These are phyloP conservation scores for Puccinia polysora DNA, from an alignment of 1,284 basidiomycete species.

Conservation along the genomic window DNA sequence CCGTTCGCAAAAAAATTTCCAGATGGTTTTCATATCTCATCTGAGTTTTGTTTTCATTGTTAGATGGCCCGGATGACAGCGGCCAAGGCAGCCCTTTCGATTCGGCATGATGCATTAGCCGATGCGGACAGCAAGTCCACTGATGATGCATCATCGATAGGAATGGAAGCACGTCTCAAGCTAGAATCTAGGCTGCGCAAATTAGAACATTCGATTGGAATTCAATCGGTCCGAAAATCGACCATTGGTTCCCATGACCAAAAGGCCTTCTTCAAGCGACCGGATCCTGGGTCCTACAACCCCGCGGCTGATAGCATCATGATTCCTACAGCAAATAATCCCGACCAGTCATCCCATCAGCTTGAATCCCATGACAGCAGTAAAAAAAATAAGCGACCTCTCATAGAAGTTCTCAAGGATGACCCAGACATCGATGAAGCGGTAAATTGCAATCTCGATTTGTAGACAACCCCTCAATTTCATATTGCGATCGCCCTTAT, in stretches of 20 bases:
- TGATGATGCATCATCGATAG: constrained; percentile 67
- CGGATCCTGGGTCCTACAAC: constrained; percentile 71
- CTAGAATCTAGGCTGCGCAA: constrained; percentile 87
- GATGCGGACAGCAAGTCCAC: constrained; percentile 87
- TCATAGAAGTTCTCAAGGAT: constrained; percentile 29
- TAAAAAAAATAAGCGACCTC: constrained; percentile 51
- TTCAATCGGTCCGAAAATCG: constrained; percentile 61
- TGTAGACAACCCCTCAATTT: no score
- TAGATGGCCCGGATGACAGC: constrained; percentile 99
- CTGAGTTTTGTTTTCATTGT: neutral
- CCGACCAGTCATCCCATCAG: constrained; percentile 56
- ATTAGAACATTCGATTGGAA: constrained; percentile 75
- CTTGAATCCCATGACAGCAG: constrained; percentile 65
- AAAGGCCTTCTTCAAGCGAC: constrained; percentile 69
- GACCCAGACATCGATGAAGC: constrained; percentile 54
- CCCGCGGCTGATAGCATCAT: constrained; percentile 70
- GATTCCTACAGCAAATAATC: constrained; percentile 68
- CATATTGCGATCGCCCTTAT: constrained; percentile 32
- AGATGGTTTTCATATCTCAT: neutral
- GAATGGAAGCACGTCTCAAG: constrained; percentile 86
- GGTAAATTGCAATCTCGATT: no score
- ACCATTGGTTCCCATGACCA: constrained; percentile 61
- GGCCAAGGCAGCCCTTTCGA: constrained; percentile 91
- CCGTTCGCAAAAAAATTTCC: neutral
- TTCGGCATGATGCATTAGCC: constrained; percentile 91